phyloP scores from a whole-genome alignment of 148 eudicot genomes.

The Vaccinium myrtillus region DNA sequence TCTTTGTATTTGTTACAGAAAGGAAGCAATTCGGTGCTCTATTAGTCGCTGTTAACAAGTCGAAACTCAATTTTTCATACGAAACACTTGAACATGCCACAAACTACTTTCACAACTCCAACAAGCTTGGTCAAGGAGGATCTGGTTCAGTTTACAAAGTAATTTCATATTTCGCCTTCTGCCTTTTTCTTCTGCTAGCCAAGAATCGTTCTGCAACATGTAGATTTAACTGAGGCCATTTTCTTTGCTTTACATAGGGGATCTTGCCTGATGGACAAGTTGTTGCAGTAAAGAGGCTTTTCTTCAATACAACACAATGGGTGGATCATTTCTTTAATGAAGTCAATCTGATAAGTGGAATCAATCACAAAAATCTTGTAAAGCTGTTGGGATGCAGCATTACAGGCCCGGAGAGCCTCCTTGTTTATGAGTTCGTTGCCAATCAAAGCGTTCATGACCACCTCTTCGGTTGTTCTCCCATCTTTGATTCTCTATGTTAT shows the following conservation, averaged over 20 bases:
- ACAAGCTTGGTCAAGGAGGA: constrained; percentile 61
- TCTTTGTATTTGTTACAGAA: constrained; percentile 31
- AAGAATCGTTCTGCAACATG: not conserved
- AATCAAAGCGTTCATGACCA: constrained; percentile 43
- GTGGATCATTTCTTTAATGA: constrained; percentile 60
- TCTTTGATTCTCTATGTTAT: not conserved
- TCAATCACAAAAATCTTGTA: constrained; percentile 51
- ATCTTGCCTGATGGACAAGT: constrained; percentile 37
- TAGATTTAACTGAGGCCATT: not conserved
- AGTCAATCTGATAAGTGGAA: constrained; percentile 49
- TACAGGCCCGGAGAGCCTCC: constrained; percentile 58
- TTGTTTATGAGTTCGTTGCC: constrained; percentile 55
- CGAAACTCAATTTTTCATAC: constrained; percentile 39
- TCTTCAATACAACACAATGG: constrained; percentile 53
- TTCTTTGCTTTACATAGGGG: constrained; percentile 30
- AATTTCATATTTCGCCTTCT: not conserved
- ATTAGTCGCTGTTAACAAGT: constrained; percentile 23
- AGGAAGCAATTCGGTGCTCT: constrained; percentile 40
- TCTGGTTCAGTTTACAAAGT: constrained; percentile 60
- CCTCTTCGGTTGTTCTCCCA: constrained; percentile 31
- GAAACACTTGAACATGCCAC: constrained; percentile 49
- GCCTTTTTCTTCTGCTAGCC: not conserved
- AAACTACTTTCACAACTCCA: constrained; percentile 37
- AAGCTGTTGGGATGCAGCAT: constrained; percentile 56
- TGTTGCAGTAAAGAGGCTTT: constrained; percentile 58